Percentiles rank a stretch among this genome's conserved stretches.
Conservation (phyloP, 768 basidiomycete species). For the Sporobolomyces phaffii region DNA sequence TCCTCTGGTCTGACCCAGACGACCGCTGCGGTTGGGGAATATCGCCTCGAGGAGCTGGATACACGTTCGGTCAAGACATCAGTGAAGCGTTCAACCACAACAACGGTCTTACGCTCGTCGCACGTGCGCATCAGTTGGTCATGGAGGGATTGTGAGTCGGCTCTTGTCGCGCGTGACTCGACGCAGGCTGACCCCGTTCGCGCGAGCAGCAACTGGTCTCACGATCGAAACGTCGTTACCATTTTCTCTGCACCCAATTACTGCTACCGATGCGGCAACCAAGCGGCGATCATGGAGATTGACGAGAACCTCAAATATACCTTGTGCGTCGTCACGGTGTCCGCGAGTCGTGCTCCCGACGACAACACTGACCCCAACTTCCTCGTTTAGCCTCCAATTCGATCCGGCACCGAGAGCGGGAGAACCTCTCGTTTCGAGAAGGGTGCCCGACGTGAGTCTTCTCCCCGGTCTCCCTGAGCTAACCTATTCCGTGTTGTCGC, state of each 20-base stretch:
- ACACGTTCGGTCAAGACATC: conserved; percentile 98
- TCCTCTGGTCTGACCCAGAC: conserved; percentile 98
- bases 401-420: conserved; percentile 98
- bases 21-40: conserved; percentile 99
- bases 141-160: conserved; percentile 78
- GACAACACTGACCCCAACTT: too few relatives aligned
- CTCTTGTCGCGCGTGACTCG: too few relatives aligned
- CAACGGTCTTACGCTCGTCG: conserved; percentile 92
- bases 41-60: conserved; percentile 95
- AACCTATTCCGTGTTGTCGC: neutral
- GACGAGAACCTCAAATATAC: conserved; percentile 58
- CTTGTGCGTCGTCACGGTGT: conserved; percentile 60
- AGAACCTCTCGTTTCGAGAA: conserved; percentile 82
- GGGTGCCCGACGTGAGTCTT: conserved; percentile 42
- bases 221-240: conserved; percentile 97
- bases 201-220: conserved; percentile 70
- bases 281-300: conserved; percentile 99
- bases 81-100: conserved; percentile 99
- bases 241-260: conserved; percentile 99
- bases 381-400: conserved; percentile 94
- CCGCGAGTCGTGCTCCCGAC: too few relatives aligned
- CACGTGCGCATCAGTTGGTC: conserved; percentile 55
- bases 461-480: too few relatives aligned
- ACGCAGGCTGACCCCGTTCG: too few relatives aligned
- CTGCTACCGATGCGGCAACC: conserved; percentile 98